Evolutionary conservation across 2,329 filamentous ascomycete species (phyloP), one percentile per base, ranked within the genome.

Genomic region (Alternaria dauci): DNA sequence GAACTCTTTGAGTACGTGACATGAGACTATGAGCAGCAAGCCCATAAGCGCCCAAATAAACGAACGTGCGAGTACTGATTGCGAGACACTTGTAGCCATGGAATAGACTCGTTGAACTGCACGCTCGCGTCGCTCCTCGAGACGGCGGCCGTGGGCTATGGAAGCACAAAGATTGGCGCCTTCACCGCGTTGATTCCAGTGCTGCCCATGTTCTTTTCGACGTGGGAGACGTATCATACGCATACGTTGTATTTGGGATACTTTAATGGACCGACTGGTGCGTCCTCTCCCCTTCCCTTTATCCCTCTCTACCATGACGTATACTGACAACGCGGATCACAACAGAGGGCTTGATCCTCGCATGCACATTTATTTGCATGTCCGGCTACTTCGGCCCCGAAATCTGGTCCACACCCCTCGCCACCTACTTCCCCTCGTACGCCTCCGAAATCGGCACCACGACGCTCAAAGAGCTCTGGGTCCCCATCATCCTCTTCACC

Each of bases 181-280:
- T 96, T 97, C 77, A 98, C 95, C 1, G 93, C 94, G 2, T 83
- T 99, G 43, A 89, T 94, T 62, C 95, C 95, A 1, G 96, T 93
- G 71, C 83, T 99, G 44, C 92, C 95, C 61, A 99, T 99, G 95
- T 99, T 97, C 84, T 97, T 99, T 82, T 97, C 94, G 3, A 99
- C 95, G 2, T 99, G 95, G 95, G 95, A 99, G 81, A 99, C 95
- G 1, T 99, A 97, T 79, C 95, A 99, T 81, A 97, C 95, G 5
- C 95, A 99, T 79, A 98, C 95, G 0, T 84, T 99, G 6, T 99
- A 97, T 79, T 88, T 99, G 12, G 95, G 95, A 56, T 93, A 94
- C 77, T 91, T 99, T 86, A 99, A 99, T 78, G 95, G 95, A 1
- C 95, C 95, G 2, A 99, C 95, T 34, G 81, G 81, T 82, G 70